Conservation (phyloP, 1,139 yeast genomes). For the Yamadazyma dushanensis region DNA sequence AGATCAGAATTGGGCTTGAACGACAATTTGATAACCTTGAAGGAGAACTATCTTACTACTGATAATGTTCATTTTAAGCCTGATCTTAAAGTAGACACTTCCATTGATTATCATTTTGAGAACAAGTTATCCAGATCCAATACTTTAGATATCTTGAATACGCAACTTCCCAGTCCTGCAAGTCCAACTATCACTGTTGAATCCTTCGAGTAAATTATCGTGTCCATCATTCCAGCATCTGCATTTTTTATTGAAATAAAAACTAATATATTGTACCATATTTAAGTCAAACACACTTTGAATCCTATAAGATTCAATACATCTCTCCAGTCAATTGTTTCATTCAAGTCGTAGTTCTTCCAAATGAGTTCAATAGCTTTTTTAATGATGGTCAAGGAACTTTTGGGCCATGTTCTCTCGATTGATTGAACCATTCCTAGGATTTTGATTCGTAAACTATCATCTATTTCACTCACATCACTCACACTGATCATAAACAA, state of each 20-base stretch:
- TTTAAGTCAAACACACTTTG: slow-evolving; percentile 13
- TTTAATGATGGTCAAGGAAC: slow-evolving; percentile 18
- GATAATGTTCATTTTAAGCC: slow-evolving; percentile 3
- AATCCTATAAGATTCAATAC: slow-evolving; percentile 19
- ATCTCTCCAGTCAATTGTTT: slow-evolving; percentile 22
- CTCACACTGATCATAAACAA: slow-evolving; percentile 19
- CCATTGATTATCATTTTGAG: slow-evolving; percentile 16
- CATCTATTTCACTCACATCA: slow-evolving; percentile 13
- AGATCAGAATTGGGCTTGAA: slow-evolving; percentile 8
- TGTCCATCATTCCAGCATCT: too few species aligned
- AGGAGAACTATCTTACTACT: slow-evolving; percentile 14
- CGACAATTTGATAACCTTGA: slow-evolving; percentile 13
- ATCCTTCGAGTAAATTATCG: slow-evolving; percentile 2
- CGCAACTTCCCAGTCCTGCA: slow-evolving; percentile 8
- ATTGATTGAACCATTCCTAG: slow-evolving; percentile 17
- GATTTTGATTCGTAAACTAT: slow-evolving; percentile 15
- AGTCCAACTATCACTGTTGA: slow-evolving; percentile 17
- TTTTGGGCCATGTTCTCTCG: slow-evolving; percentile 23
- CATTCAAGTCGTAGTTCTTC: slow-evolving; percentile 23
- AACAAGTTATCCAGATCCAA: slow-evolving; percentile 10
- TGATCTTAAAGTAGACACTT: slow-evolving; percentile 14
- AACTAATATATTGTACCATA: not conserved
- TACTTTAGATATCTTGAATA: slow-evolving; percentile 6
- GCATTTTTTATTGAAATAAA: not conserved
- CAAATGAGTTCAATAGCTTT: slow-evolving; percentile 26